Conservation (phyloP, 306 rosid genomes). For the Malus sieversii region DNA sequence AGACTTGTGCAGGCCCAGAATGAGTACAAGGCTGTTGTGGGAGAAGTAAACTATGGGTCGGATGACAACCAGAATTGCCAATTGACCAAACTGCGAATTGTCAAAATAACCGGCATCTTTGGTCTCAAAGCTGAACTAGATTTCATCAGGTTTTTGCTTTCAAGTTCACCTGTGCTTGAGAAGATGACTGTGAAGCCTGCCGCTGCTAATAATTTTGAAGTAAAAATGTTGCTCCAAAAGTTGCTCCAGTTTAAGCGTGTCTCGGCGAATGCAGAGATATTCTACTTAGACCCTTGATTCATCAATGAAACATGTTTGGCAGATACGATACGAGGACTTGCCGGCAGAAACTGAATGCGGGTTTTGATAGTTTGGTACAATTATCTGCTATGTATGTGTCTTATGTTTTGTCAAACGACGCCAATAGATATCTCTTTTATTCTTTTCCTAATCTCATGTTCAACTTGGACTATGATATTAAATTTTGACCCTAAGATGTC, state of each 20-base stretch:
- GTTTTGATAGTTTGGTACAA: background rate
- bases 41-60: constrained; percentile 8
- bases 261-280: constrained; percentile 44
- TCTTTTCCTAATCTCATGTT: too few relatives aligned
- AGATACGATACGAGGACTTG: background rate
- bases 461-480: too few relatives aligned
- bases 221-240: constrained; percentile 39
- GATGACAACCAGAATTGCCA: constrained; percentile 15
- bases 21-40: constrained; percentile 13
- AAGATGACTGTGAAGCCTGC: constrained; percentile 46
- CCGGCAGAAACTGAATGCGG: background rate
- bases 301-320: background rate
- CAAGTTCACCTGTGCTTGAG: constrained; percentile 40
- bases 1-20: constrained; percentile 28
- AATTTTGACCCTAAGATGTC: too few relatives aligned
- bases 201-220: constrained; percentile 5
- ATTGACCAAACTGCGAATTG: constrained; percentile 29
- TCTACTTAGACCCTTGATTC: constrained; percentile 31
- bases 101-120: constrained; percentile 32
- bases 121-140: constrained; percentile 39
- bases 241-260: constrained; percentile 38
- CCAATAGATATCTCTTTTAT: too few relatives aligned
- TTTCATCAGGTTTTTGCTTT: constrained; percentile 44
- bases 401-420: too few relatives aligned
- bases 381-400: background rate